These are phyloP conservation scores for Talaromyces verruculosus DNA, from an alignment of 2,329 filamentous ascomycete genomes.

Conservation along the genomic window DNA sequence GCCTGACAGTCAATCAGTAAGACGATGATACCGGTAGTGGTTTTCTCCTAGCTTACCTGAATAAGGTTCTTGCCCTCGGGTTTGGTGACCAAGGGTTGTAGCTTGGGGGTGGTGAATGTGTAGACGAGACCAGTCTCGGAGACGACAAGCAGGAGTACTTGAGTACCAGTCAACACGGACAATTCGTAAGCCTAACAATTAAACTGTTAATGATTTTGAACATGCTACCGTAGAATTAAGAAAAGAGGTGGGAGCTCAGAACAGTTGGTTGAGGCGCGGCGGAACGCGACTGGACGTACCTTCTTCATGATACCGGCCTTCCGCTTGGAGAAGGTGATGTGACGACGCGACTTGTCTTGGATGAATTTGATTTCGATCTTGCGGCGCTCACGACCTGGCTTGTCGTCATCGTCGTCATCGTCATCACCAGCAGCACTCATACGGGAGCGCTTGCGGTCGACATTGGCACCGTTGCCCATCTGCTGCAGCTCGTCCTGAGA, in stretches of 20 bases:
- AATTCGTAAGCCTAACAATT: conserved; percentile 81
- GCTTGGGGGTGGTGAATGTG: conserved; percentile 96
- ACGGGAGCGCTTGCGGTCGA: conserved; percentile 81
- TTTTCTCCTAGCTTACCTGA: conserved; percentile 64
- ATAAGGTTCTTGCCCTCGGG: conserved; percentile 99
- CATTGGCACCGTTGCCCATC: conserved; percentile 60
- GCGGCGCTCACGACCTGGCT: conserved; percentile 93
- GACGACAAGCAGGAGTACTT: conserved; percentile 93
- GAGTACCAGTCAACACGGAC: conserved; percentile 94
- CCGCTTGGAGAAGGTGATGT: conserved; percentile 99
- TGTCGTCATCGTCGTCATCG: conserved; percentile 96
- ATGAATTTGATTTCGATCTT: conserved; percentile 99
- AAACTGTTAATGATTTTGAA: neutral
- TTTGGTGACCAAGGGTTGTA: conserved; percentile 96
- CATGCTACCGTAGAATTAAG: neutral
- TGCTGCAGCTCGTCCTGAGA: conserved; percentile 69
- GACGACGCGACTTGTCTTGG: conserved; percentile 97
- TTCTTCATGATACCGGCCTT: conserved; percentile 99
- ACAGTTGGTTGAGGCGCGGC: conserved; percentile 9
- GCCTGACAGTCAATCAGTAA: conserved; percentile 60
- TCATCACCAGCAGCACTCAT: conserved; percentile 78
- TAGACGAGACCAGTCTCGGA: conserved; percentile 97
- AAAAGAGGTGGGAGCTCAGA: neutral
- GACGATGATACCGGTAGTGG: neutral
- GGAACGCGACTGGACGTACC: conserved; percentile 57